Evolutionary conservation across 495 filamentous ascomycete species (phyloP), one percentile per base, ranked within the genome.

Genomic region (Penicillium argentinense): DNA sequence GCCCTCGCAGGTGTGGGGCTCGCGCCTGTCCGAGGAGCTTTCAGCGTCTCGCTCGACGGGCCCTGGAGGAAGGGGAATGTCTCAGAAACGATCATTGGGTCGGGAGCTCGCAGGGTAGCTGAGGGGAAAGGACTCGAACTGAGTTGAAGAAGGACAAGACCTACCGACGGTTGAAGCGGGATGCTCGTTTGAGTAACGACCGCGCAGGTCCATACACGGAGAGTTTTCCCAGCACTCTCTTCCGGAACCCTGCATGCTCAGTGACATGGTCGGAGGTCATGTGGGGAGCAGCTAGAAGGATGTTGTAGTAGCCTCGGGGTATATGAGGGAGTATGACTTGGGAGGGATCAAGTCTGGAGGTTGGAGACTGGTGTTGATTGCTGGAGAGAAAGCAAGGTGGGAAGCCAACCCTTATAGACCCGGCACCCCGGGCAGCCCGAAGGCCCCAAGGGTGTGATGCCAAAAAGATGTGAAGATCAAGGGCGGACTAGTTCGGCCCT

Each of bases 141-240:
- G 36, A 38, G 22, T 25, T 16, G 29, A 45, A 41, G 12, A 24
- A 19, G 36, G 9, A 57, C 66, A 61, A n/a, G n/a, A n/a, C n/a
- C n/a, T 60, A 74, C 71, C n/a, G n/a, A n/a, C n/a, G n/a, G n/a
- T 66, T 54, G 52, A 55, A 52, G 57, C 53, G 54, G 59, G 42
- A 42, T 57, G 54, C 14, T 61, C 62, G 48, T 50, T 50, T 43
- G 59, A 62, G 37, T 46, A 67, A 14, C 41, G 58, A 58, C 63
- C 66, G 57, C 49, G 57, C 42, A 65, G 48, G 39, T 54, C 64
- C 59, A 65, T 62, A 55, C 22, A 55, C 27, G 54, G 57, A 51
- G 67, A 69, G 56, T 47, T 67, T 61, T 59, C 58, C 68, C 61
- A 64, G 47, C 34, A 68, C 38, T 66, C 62, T 68, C 57, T 57